Conservation (phyloP, 495 filamentous ascomycete genomes). For the Podospora pseudopauciseta region DNA sequence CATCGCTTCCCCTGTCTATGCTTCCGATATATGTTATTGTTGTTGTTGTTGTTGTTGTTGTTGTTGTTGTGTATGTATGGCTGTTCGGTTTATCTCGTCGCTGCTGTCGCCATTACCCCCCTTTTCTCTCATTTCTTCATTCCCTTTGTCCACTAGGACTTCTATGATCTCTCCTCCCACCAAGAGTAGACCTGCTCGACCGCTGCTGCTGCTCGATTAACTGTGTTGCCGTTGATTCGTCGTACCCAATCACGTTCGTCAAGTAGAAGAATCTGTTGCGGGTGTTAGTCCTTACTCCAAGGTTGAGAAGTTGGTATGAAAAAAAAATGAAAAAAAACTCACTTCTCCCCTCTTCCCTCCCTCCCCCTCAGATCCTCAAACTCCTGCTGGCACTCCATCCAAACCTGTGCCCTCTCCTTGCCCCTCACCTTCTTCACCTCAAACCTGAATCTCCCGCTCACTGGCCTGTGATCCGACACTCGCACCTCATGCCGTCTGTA, state of each 20-base stretch:
- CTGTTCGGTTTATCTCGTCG: not conserved
- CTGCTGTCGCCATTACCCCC: not conserved
- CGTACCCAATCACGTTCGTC: slow-evolving; percentile 45
- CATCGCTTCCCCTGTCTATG: not conserved
- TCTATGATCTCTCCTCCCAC: slow-evolving; percentile 28
- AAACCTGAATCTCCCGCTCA: slow-evolving; percentile 77
- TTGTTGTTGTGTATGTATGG: not conserved
- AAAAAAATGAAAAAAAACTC: slow-evolving; percentile 17
- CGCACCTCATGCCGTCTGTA: slow-evolving; percentile 86
- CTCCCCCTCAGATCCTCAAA: slow-evolving; percentile 67
- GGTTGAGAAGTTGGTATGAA: not conserved
- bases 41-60: too few species aligned
- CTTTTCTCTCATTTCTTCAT: slow-evolving; percentile 2
- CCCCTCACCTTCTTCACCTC: slow-evolving; percentile 74
- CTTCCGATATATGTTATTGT: not conserved
- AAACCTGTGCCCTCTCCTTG: slow-evolving; percentile 58
- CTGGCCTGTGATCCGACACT: slow-evolving; percentile 89
- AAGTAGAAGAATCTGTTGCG: slow-evolving; percentile 41
- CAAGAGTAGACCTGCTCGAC: slow-evolving; percentile 10
- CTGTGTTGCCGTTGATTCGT: slow-evolving; percentile 36
- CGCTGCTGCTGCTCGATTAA: slow-evolving; percentile 32
- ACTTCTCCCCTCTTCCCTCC: slow-evolving; percentile 58
- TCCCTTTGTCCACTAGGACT: slow-evolving; percentile 30
- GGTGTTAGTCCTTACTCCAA: not conserved
- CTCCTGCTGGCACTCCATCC: slow-evolving; percentile 65